Percentiles rank a stretch among this genome's conserved stretches.
Conservation (phyloP, 1,139 yeast genomes). For the Protomyces lactucae-debilis region DNA sequence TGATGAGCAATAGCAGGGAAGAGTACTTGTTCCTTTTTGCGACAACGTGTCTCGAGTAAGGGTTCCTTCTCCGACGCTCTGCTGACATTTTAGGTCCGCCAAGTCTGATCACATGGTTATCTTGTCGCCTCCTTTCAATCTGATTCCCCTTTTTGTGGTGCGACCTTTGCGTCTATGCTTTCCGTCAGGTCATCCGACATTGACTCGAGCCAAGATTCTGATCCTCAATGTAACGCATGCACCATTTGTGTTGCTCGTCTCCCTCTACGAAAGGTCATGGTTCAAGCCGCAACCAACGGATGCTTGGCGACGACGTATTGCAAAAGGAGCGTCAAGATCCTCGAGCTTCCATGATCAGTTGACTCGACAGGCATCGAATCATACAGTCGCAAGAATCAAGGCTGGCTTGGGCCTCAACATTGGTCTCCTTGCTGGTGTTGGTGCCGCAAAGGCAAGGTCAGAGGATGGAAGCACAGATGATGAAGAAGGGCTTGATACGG, state of each 20-base stretch:
- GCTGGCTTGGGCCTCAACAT: not conserved
- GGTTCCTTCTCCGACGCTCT: conserved; percentile 13
- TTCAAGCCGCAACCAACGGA: conserved; percentile 7
- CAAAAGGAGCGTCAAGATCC: not conserved
- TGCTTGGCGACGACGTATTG: not conserved
- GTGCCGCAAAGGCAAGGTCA: not conserved
- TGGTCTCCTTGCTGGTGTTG: not conserved
- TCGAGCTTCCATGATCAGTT: not conserved
- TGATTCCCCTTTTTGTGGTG: conserved; percentile 35
- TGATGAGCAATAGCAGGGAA: conserved; percentile 38
- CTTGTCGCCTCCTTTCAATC: conserved; percentile 40
- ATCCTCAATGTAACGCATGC: conserved; percentile 38
- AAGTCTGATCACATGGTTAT: conserved; percentile 39
- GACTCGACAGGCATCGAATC: not conserved
- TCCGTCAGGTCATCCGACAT: conserved; percentile 33
- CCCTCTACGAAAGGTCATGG: conserved; percentile 34
- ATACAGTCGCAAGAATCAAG: not conserved
- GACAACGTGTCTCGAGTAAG: conserved; percentile 14
- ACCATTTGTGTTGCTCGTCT: conserved; percentile 37
- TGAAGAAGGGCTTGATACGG: conserved; percentile 22
- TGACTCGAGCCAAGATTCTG: conserved; percentile 33
- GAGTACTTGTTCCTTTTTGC: conserved; percentile 20
- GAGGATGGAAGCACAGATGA: conserved; percentile 10
- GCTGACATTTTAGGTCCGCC: conserved; percentile 35
- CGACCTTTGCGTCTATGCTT: conserved; percentile 37